These are phyloP conservation scores for Corylus heterophylla DNA, from an alignment of 306 rosid species.

Conservation along the genomic window DNA sequence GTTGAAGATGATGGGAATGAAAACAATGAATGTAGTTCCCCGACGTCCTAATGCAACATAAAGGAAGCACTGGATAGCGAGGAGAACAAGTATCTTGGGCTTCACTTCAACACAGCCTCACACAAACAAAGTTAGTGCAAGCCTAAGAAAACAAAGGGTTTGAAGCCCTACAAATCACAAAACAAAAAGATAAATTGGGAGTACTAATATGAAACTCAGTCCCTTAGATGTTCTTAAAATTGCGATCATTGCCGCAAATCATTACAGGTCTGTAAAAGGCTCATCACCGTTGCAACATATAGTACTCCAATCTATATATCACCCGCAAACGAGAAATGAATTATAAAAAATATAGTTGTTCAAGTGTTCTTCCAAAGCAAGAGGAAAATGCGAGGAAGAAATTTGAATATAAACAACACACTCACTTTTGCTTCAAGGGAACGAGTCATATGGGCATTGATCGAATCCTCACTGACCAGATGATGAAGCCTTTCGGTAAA, in stretches of 20 bases:
- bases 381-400: slow-evolving; percentile 17
- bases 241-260: slow-evolving; percentile 89
- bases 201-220: slow-evolving; percentile 44
- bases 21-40: slow-evolving; percentile 47
- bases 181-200: neutral
- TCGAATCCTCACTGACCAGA: slow-evolving; percentile 83
- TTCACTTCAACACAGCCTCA: slow-evolving; percentile 20
- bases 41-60: slow-evolving; percentile 69
- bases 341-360: slow-evolving; percentile 48
- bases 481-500: slow-evolving; percentile 48
- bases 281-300: slow-evolving; percentile 54
- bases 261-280: slow-evolving; percentile 80
- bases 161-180: slow-evolving; percentile 27
- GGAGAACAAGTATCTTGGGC: slow-evolving; percentile 57
- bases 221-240: slow-evolving; percentile 87
- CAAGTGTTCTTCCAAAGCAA: slow-evolving; percentile 29
- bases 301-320: neutral
- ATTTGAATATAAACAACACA: slow-evolving; percentile 47
- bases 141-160: neutral
- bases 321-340: neutral
- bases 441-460: slow-evolving; percentile 82
- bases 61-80: slow-evolving; percentile 66
- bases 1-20: neutral
- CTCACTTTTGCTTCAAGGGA: slow-evolving; percentile 89
- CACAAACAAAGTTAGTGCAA: slow-evolving; percentile 24